Base-by-base conservation (phyloP, 2,329 filamentous ascomycete genomes). In the Colletotrichum agaves region DNA sequence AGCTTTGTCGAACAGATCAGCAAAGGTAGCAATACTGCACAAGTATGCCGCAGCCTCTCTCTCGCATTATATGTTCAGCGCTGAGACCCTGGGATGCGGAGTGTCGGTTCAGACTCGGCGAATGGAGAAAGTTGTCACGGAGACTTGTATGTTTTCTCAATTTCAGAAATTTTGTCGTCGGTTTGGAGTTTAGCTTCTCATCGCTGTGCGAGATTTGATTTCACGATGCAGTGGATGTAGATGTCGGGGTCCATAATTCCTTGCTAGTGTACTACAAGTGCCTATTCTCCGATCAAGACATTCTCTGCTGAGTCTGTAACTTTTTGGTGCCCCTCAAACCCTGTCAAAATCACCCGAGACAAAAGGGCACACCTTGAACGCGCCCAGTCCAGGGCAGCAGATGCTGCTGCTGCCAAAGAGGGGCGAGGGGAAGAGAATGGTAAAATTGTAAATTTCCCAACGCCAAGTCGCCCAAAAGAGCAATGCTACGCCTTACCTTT, bases 401-500 rank as follows among this genome's bases (percentile, higher is more conserved):
- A 23, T 15, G 33, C 11, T 13, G n/a, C 27, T 47, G 33, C n/a
- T 10, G 17, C n/a, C 21, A 52, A 39, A 27, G 6, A 27, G 27
- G 27, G 6, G 27, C 1, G 6, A 27, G 8, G 8, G 12, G 47
- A 49, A 63, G 15, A 31, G 47, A 52, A 52, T 13, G 27, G 17
- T 52, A 52, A 52, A 52, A 33, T n/a, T 8, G 13, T 37, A 50
- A 13, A 12, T 19, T 23, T 64, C 61, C 53, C 39, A 67, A 67
- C 61, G 44, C 61, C 61, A 11, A 64, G 41, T 2, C 35, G 46
- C 41, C 47, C 8, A 37, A 59, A 67, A 67, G 53, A 64, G 61
- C 64, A 67, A 67, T 67, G 64, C 64, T 67, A 67, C 64, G 64
- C 64, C 63, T 67, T 67, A 67, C 64, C 64, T 67, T 58, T 64